A percentile compares a stretch with the other conserved stretches of the same genome.
Evolutionary conservation across 2,329 filamentous ascomycete species (phyloP).

Genomic region (Aspergillus costaricaensis): DNA sequence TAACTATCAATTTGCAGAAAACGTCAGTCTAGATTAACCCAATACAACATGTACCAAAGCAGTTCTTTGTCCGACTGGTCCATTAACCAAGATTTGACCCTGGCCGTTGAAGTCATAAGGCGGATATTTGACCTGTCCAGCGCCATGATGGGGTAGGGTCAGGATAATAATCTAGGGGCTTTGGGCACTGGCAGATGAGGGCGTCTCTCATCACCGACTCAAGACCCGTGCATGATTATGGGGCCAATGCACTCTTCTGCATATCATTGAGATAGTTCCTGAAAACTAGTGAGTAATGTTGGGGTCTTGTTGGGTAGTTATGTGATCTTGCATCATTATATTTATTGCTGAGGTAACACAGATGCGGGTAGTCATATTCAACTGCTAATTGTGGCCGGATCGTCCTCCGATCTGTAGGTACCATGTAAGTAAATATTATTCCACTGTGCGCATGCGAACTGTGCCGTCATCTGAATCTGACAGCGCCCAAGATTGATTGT

Average conservation of each 20-base stretch:
- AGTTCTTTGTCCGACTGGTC: background rate
- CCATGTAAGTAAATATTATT: background rate
- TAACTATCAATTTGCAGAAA: background rate
- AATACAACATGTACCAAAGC: background rate
- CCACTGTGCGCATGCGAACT: background rate
- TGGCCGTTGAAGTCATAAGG: background rate
- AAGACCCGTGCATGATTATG: slow-evolving; percentile 4
- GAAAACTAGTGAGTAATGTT: background rate
- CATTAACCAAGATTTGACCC: background rate
- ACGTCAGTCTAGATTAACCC: background rate
- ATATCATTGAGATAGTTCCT: background rate
- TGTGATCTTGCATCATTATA: background rate
- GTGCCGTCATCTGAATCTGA: background rate
- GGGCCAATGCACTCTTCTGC: background rate
- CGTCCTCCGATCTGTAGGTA: background rate
- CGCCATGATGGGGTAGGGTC: slow-evolving; percentile 2
- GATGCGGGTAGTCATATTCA: background rate
- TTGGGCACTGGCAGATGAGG: background rate
- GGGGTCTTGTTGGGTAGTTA: background rate
- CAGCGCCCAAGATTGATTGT: background rate
- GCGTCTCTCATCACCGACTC: background rate
- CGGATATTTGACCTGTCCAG: slow-evolving; percentile 8
- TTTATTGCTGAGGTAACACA: background rate
- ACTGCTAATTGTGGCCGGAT: background rate
- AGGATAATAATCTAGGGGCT: background rate